phyloP scores from a whole-genome alignment of 805 yeast genomes.

The Starmerella sp. region DNA sequence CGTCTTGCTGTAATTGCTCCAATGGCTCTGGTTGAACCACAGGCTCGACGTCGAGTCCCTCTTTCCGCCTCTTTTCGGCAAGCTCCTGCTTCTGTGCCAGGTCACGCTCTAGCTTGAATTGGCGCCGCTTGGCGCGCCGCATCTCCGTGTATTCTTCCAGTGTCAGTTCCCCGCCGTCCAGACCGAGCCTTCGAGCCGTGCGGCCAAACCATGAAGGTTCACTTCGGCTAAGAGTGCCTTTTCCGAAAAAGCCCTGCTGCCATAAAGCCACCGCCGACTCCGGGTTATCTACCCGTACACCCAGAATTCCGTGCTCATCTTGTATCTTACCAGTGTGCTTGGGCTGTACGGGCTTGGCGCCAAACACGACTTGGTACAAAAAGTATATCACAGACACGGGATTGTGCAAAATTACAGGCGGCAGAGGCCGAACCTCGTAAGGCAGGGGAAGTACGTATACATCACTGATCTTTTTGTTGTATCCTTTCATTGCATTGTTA shows the following conservation, averaged over 20 bases:
- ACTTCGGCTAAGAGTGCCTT: constrained; percentile 76
- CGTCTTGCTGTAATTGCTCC: background rate
- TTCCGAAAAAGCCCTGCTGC: constrained; percentile 86
- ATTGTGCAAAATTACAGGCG: constrained; percentile 49
- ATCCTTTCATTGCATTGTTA: constrained; percentile 11
- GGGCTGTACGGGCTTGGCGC: constrained; percentile 17
- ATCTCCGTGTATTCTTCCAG: constrained; percentile 65
- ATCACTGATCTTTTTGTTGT: constrained; percentile 12
- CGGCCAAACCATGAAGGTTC: constrained; percentile 87
- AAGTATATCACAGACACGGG: constrained; percentile 54
- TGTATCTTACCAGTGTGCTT: constrained; percentile 18
- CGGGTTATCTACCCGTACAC: constrained; percentile 30
- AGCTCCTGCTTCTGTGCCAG: constrained; percentile 43
- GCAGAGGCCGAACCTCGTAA: constrained; percentile 38
- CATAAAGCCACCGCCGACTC: constrained; percentile 51
- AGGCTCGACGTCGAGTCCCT: constrained; percentile 5
- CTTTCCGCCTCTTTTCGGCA: constrained; percentile 27
- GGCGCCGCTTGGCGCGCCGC: constrained; percentile 59
- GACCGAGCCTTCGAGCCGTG: constrained; percentile 43
- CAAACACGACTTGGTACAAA: constrained; percentile 25
- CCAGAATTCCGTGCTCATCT: constrained; percentile 7
- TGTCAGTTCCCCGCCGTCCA: constrained; percentile 31
- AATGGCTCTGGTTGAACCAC: background rate
- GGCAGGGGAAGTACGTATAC: constrained; percentile 42
- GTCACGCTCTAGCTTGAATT: constrained; percentile 60